phyloP scores from a whole-genome alignment of 106 monocot species.

The Allium cepa region DNA sequence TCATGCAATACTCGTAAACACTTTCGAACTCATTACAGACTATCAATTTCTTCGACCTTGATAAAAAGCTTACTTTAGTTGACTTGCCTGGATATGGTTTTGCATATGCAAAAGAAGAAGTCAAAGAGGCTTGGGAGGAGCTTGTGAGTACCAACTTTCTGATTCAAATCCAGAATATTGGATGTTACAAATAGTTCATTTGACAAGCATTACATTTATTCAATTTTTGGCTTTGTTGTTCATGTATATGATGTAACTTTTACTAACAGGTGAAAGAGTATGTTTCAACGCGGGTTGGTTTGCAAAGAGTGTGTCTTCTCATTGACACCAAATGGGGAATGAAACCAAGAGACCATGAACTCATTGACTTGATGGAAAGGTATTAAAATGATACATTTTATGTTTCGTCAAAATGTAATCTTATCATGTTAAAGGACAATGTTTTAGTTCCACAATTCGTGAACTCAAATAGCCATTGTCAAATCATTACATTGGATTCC shows the following conservation, averaged over 20 bases:
- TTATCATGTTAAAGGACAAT: background rate
- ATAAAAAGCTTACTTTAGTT: slow-evolving; percentile 81
- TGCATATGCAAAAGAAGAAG: slow-evolving; percentile 99
- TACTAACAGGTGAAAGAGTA: slow-evolving; percentile 84
- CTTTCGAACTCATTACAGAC: slow-evolving; percentile 39
- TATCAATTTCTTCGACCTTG: slow-evolving; percentile 93
- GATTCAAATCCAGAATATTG: no score
- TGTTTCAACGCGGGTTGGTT: slow-evolving; percentile 73
- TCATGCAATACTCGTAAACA: slow-evolving; percentile 10
- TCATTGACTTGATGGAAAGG: slow-evolving; percentile 96
- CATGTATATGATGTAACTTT: no score
- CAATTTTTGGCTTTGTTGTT: background rate
- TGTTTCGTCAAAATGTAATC: background rate
- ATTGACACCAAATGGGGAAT: slow-evolving; percentile 98
- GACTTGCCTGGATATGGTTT: slow-evolving; percentile 99
- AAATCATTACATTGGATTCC: no score
- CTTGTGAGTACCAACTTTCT: slow-evolving; percentile 62
- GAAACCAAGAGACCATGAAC: slow-evolving; percentile 90
- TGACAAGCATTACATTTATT: background rate
- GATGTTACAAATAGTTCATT: background rate
- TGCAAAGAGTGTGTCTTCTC: slow-evolving; percentile 88
- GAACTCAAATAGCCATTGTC: no score
- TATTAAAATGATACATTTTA: slow-evolving; percentile 8
- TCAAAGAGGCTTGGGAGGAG: slow-evolving; percentile 95
- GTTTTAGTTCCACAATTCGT: no score